Evolutionary conservation across 139 green algal species (phyloP).

Genomic region (Desmodesmus armatus): DNA sequence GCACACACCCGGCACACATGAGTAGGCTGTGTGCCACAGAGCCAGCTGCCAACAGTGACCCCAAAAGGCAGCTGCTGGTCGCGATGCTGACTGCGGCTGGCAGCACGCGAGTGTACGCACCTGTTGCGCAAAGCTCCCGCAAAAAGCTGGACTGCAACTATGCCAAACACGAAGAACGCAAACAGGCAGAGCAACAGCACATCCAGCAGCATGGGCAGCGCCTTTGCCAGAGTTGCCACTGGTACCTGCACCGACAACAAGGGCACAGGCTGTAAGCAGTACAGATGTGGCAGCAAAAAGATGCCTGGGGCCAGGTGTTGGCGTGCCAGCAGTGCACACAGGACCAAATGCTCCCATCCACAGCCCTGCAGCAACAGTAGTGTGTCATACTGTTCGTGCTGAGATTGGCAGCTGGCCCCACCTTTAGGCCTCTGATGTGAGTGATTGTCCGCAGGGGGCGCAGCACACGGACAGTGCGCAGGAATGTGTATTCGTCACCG

Average conservation of each 20-base stretch:
- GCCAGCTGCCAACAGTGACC: not conserved
- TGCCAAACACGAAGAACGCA: conserved; percentile 81
- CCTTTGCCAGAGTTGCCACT: conserved; percentile 74
- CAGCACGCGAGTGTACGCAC: conserved; percentile 33
- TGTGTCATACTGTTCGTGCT: not conserved
- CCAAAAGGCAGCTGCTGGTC: not conserved
- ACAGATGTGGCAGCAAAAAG: not conserved
- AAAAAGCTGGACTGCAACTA: conserved; percentile 80
- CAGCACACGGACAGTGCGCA: conserved; percentile 77
- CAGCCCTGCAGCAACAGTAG: not conserved
- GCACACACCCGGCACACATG: not conserved
- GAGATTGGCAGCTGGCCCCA: conserved; percentile 30
- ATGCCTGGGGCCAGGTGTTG: not conserved
- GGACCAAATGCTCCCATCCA: not conserved
- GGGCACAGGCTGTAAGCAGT: not conserved
- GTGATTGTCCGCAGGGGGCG: conserved; percentile 78
- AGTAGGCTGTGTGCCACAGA: not conserved
- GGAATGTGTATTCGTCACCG: conserved; percentile 63
- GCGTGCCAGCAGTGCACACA: not conserved
- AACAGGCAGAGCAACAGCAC: conserved; percentile 79
- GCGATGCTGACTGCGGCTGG: too few relatives aligned
- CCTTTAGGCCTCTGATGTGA: conserved; percentile 60
- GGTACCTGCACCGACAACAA: conserved; percentile 47
- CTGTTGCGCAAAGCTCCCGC: conserved; percentile 54
- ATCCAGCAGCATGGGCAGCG: conserved; percentile 80